Base-by-base conservation (phyloP, 1,284 basidiomycete species). In the Lentinus polychrous region DNA sequence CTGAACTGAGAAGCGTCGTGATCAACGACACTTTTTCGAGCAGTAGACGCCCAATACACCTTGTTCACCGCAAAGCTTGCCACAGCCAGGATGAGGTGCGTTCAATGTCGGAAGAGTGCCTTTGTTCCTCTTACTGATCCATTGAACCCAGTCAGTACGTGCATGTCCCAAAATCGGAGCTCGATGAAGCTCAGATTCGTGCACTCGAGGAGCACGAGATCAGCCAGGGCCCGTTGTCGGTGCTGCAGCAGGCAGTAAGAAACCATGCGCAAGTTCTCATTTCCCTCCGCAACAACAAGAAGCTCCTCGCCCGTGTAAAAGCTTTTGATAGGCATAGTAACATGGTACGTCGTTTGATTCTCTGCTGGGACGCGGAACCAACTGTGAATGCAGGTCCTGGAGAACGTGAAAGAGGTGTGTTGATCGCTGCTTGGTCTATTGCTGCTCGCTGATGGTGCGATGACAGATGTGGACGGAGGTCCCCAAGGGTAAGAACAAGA, bases 251-350 rank as follows among this genome's bases (percentile, higher is more conserved):
- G 68, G 91, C 94, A 33, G 96, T 99, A 55, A 82, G 96, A 68
- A 98, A 98, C 69, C 92, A 97, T 68, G 88, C 93, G 7, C 96
- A 99, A 73, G 91, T 99, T 58, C 82, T 99, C 54, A 95, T 99
- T 63, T 94, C 94, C 23, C 76, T 99, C 52, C 78, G 96, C 60
- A 99, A 99, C 75, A 97, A 99, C 79, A 97, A 96, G 73, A 99
- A 99, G 70, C 75, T 99, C 27, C 78, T 99, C 51, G 96, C 93
- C 36, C 82, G 95, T 50, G 95, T 99, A 51, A 99, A 99, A 70
- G 96, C 96, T 0, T 99, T 99, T 68, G 96, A 99, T 69, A 79
- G 96, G 62, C 96, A 99, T 69, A 91, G 90, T 58, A 99, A 99
- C 66, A 98, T 99, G 95, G 96, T 91, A 55, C 48, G 81, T 66